Conservation (phyloP, 1,284 basidiomycete species). For the Flammula alnicola region DNA sequence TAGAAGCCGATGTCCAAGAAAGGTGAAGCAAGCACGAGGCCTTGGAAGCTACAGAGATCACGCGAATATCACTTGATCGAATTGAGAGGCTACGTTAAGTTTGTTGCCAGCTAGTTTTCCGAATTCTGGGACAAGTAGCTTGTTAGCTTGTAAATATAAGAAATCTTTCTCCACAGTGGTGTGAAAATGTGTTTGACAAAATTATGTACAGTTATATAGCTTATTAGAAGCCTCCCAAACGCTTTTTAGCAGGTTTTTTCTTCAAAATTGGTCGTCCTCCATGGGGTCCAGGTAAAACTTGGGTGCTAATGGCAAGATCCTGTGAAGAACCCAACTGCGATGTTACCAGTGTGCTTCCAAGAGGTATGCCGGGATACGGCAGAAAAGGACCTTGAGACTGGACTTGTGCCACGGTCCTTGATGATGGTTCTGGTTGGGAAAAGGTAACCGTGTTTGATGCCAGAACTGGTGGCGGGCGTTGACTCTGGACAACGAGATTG, state of each 20-base stretch:
- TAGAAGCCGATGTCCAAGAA: constrained; percentile 17
- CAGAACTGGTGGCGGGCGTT: constrained; percentile 43
- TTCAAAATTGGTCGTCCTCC: constrained; percentile 62
- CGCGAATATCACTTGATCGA: constrained; percentile 36
- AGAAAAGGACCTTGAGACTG: constrained; percentile 18
- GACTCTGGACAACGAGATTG: constrained; percentile 20
- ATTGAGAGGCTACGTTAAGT: no score
- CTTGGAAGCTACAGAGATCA: constrained; percentile 22
- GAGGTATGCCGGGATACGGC: constrained; percentile 10
- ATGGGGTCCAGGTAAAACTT: constrained; percentile 71
- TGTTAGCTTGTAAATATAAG: no score
- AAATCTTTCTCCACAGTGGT: no score
- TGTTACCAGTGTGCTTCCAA: constrained; percentile 18
- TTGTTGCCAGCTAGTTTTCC: no score
- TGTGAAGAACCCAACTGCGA: constrained; percentile 40
- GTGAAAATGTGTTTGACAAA: no score
- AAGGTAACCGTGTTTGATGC: constrained; percentile 22
- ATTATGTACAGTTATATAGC: constrained; percentile 13
- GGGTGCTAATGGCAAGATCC: constrained; percentile 61
- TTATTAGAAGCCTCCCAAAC: constrained; percentile 73
- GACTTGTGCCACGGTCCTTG: constrained; percentile 18
- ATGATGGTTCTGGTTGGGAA: constrained; percentile 11
- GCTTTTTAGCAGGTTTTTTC: constrained; percentile 70
- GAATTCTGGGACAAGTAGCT: no score
- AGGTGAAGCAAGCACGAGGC: constrained; percentile 20